phyloP scores from a whole-genome alignment of 1,284 basidiomycete species.

The Cutaneotrichosporon arboriforme region DNA sequence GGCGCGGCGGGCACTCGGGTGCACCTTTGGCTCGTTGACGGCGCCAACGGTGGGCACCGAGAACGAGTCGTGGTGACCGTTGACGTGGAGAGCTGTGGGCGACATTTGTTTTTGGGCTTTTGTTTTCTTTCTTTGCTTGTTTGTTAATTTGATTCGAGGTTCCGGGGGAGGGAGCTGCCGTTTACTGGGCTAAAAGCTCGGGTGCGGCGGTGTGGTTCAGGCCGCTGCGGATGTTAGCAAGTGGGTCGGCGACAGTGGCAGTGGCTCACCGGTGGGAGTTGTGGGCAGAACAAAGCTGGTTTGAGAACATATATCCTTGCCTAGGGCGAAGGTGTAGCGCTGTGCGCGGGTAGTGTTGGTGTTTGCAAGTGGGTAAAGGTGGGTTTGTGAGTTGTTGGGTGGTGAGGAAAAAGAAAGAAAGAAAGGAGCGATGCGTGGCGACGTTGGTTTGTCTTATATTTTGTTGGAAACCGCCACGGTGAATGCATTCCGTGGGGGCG shows the following conservation, averaged over 20 bases:
- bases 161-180: constrained; percentile 8
- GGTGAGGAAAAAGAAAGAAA: not conserved
- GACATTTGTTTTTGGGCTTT: constrained; percentile 36
- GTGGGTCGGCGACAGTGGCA: constrained; percentile 32
- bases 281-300: constrained; percentile 43
- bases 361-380: not conserved
- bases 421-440: too few relatives aligned
- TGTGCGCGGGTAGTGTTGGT: constrained; percentile 3
- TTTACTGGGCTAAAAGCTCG: constrained; percentile 39
- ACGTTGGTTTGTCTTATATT: too few relatives aligned
- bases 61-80: constrained; percentile 42
- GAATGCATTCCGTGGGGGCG: too few relatives aligned
- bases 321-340: not conserved
- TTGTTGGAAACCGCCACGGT: too few relatives aligned
- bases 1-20: constrained; percentile 77
- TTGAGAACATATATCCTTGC: constrained; percentile 41
- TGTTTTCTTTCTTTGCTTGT: too few relatives aligned
- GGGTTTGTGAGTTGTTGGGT: not conserved
- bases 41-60: constrained; percentile 57
- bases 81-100: constrained; percentile 41
- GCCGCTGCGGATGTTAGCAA: constrained; percentile 40
- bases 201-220: constrained; percentile 48
- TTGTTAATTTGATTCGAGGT: not conserved
- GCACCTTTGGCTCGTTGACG: constrained; percentile 60
- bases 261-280: constrained; percentile 41